These are phyloP conservation scores for Ogataea polymorpha DNA, from an alignment of 805 yeast species.

Conservation along the genomic window DNA sequence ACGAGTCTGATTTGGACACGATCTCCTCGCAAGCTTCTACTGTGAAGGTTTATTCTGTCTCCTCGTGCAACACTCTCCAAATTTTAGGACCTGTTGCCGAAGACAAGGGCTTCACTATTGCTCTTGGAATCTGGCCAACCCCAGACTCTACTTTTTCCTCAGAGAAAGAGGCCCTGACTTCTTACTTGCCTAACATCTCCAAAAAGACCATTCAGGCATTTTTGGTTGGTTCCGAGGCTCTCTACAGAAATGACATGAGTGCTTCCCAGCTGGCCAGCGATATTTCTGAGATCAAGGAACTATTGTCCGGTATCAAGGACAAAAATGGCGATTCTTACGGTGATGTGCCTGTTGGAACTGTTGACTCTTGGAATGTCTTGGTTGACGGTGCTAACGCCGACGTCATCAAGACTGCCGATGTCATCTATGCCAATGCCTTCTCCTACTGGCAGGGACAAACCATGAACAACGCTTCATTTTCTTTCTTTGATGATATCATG, in stretches of 20 bases:
- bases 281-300: constrained; percentile 59
- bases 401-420: constrained; percentile 78
- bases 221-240: constrained; percentile 93
- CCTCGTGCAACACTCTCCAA: constrained; percentile 90
- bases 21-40: constrained; percentile 58
- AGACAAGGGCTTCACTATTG: constrained; percentile 66
- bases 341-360: constrained; percentile 80
- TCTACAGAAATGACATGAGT: constrained; percentile 84
- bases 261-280: constrained; percentile 68
- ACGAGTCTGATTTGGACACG: constrained; percentile 59
- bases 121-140: constrained; percentile 93
- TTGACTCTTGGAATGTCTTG: constrained; percentile 91
- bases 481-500: constrained; percentile 96
- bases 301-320: constrained; percentile 63
- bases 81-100: constrained; percentile 85
- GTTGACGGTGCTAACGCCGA: constrained; percentile 73
- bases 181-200: constrained; percentile 71
- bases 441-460: constrained; percentile 99
- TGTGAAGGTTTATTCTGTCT: constrained; percentile 84
- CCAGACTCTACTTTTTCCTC: constrained; percentile 73
- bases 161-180: constrained; percentile 69
- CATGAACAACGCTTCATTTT: constrained; percentile 75
- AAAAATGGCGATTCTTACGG: constrained; percentile 76
- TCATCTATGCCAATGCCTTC: constrained; percentile 91
- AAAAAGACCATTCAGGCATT: constrained; percentile 68